Conservation (phyloP, 768 basidiomycete species). For the Suillus sp. region DNA sequence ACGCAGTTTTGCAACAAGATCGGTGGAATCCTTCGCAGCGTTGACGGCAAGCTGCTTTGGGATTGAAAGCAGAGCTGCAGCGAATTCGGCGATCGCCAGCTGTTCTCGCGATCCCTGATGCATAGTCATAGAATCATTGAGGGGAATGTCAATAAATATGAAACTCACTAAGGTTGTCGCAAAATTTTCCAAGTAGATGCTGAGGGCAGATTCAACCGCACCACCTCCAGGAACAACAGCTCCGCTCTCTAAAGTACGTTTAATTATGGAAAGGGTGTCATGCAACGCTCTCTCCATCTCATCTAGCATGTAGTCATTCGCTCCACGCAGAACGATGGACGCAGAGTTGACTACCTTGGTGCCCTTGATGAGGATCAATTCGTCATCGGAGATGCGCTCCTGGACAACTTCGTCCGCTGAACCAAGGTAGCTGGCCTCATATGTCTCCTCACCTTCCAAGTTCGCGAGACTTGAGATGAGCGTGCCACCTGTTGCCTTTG, state of each 20-base stretch:
- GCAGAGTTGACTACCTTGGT: constrained; percentile 94
- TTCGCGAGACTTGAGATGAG: constrained; percentile 92
- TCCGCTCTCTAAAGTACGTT: constrained; percentile 95
- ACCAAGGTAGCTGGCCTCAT: constrained; percentile 90
- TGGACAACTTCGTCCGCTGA: constrained; percentile 94
- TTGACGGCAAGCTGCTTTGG: constrained; percentile 97
- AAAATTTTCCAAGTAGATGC: constrained; percentile 98
- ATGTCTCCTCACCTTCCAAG: constrained; percentile 97
- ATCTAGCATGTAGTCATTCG: constrained; percentile 99
- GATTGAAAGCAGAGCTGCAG: constrained; percentile 86
- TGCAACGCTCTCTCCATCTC: constrained; percentile 99
- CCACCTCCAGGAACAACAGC: constrained; percentile 96
- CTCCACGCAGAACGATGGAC: constrained; percentile 92
- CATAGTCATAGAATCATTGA: constrained; percentile 12
- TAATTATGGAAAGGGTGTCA: constrained; percentile 93
- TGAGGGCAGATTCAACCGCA: constrained; percentile 94
- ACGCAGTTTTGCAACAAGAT: constrained; percentile 94
- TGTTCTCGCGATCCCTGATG: constrained; percentile 94
- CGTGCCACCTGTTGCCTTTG: constrained; percentile 94
- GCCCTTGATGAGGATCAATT: constrained; percentile 95
- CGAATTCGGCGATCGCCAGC: constrained; percentile 99
- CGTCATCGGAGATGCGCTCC: constrained; percentile 97
- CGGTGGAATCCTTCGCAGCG: constrained; percentile 97
- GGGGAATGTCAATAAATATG: neutral
- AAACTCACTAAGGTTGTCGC: constrained; percentile 88